These are phyloP conservation scores for Scleroderma citrinum DNA, from an alignment of 768 basidiomycete genomes.

Conservation along the genomic window DNA sequence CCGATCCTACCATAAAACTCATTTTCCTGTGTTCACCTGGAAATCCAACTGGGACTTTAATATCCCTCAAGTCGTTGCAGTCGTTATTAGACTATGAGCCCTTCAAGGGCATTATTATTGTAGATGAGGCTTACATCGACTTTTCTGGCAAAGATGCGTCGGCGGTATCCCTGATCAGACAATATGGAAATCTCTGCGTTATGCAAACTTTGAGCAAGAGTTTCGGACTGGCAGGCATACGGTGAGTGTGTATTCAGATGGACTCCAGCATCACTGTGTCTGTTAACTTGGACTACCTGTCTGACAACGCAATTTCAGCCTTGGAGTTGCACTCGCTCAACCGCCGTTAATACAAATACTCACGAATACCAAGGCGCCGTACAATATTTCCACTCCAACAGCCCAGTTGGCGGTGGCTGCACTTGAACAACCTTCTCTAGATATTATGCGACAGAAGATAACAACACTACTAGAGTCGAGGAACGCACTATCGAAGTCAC, in stretches of 20 bases:
- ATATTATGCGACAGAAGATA: conserved; percentile 61
- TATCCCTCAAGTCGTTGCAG: conserved; percentile 66
- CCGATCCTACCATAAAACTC: conserved; percentile 78
- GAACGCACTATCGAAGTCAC: conserved; percentile 40
- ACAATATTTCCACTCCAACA: conserved; percentile 91
- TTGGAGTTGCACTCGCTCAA: conserved; percentile 87
- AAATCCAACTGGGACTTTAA: conserved; percentile 88
- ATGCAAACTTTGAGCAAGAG: conserved; percentile 96
- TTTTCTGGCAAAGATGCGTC: conserved; percentile 63
- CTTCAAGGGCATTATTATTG: conserved; percentile 88
- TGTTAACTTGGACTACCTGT: background rate
- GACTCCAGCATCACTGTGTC: background rate
- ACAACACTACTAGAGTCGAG: conserved; percentile 56
- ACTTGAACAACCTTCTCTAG: conserved; percentile 58
- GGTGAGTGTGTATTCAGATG: conserved; percentile 44
- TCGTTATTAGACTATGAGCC: conserved; percentile 67
- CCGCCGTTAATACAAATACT: conserved; percentile 88
- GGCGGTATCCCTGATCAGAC: conserved; percentile 63
- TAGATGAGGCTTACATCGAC: conserved; percentile 98
- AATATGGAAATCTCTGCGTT: conserved; percentile 88
- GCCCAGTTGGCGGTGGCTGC: conserved; percentile 78
- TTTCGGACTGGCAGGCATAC: conserved; percentile 91
- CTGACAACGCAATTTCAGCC: conserved; percentile 35
- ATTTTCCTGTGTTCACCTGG: conserved; percentile 96
- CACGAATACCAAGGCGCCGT: conserved; percentile 94